Base-by-base conservation (phyloP, 805 yeast genomes). In the Metschnikowia anglica region DNA sequence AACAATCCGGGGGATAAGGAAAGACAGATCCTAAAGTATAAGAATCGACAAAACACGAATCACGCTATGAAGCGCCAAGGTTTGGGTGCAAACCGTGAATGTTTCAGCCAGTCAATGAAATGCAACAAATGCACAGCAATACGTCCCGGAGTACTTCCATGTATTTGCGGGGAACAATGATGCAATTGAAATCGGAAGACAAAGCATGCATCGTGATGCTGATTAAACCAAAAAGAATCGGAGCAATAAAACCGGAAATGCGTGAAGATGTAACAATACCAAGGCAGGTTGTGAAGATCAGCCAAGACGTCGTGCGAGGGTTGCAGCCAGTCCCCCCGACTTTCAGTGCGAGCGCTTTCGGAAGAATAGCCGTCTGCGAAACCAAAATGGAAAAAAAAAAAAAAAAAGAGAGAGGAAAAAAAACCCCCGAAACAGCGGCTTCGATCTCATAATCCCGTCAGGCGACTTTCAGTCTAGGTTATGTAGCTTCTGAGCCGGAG, bases 71-170 rank as follows among this genome's bases (percentile, higher is more conserved):
- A 12, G 24, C 7, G 18, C 26, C n/a, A 20, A 12, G 37, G 21
- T n/a, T 33, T 33, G 37, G 38, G 27, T 39, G 43, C 43, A 39
- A 39, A 31, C 24, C 30, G 30, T 11, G 27, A 18, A 27, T n/a
- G 13, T 5, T 16, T 12, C n/a, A n/a, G n/a, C 27, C 20, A n/a
- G 19, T 28, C 34, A 37, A 25, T 35, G 39, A 26, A 35, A 35
- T 21, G n/a, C 30, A 27, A 6, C 15, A 20, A 8, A n/a, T 8
- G 11, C 13, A 30, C 33, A 30, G 17, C 4, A 30, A 11, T 11
- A 11, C 10, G 33, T 16, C 18, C 11, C n/a, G 20, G 33, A 16
- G 12, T 8, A 3, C 3, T 7, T n/a, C n/a, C n/a, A n/a, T n/a
- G n/a, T n/a, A n/a, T n/a, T n/a, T n/a, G n/a, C n/a, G n/a, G n/a